Evolutionary conservation across 768 basidiomycete species (phyloP).

Genomic region (Lepiota brunneoincarnata): DNA sequence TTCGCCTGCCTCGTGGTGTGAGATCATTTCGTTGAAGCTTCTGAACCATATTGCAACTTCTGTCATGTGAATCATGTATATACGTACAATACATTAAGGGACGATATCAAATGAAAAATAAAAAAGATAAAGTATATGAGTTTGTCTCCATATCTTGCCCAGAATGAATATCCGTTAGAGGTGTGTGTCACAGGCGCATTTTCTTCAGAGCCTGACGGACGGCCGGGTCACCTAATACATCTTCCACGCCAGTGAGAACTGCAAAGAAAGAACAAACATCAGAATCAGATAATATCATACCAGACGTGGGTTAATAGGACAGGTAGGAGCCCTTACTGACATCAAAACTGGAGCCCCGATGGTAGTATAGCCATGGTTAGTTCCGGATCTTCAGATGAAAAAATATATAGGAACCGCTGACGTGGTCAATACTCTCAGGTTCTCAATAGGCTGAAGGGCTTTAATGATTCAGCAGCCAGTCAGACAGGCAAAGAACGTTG

Average conservation of each 20-base stretch:
- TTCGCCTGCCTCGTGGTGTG: not conserved
- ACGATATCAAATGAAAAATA: not conserved
- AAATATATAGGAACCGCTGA: conserved; percentile 29
- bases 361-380: conserved; percentile 42
- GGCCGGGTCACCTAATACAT: conserved; percentile 29
- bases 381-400: not conserved
- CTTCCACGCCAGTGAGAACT: conserved; percentile 65
- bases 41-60: not conserved
- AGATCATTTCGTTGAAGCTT: not conserved
- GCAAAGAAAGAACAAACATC: conserved; percentile 11
- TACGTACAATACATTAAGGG: no score
- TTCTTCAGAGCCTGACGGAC: conserved; percentile 32
- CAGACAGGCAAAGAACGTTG: no score
- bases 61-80: not conserved
- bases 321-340: conserved; percentile 45
- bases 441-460: no score
- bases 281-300: not conserved
- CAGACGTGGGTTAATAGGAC: not conserved
- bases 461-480: no score
- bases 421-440: conserved; percentile 87
- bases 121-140: not conserved
- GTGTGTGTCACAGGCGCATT: conserved; percentile 30
- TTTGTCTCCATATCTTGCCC: not conserved
- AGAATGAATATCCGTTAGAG: conserved; percentile 14
- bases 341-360: conserved; percentile 81